Base-by-base conservation (phyloP, 176 grass and related monocot genomes). In the Carex parvula region DNA sequence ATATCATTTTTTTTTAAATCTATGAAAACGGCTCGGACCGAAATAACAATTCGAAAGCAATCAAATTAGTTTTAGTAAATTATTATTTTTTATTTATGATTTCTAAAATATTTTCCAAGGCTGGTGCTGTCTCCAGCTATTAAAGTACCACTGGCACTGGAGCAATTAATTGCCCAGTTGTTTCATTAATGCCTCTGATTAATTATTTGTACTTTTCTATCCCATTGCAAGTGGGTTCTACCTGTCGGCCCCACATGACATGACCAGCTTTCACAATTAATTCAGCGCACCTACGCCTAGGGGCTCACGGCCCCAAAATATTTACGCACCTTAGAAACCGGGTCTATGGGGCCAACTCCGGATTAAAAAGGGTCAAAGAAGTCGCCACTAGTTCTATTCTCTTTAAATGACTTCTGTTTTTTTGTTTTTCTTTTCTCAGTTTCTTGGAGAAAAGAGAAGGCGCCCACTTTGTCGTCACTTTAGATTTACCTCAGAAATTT, bases 141-240 rank as follows among this genome's bases (percentile, higher is more conserved):
- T 48, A 83, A 83, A 83, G 80, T 83, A 83, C 62, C 13, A 16
- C 80, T 22, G 37, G 37, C 5, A 41, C 4, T 41, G 13, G 62
- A 55, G 18, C 80, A 69, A 68, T 83, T 83, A 83, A 83, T 68
- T 68, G 80, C 80, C 21, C 80, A 57, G 54, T 66, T 24, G 15
- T 83, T 83, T 83, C 46, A 83, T 83, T 83, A 83, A 83, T 83
- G 80, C 61, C 16, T 83, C 80, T 83, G 63, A 53, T 83, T 67
- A 83, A 66, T 83, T 67, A 68, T 68, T 83, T 65, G 80, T 68
- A 62, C 80, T 83, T 83, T 82, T 83, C 69, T 65, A 53, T 24
- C 20, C 57, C 60, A 64, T 46, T 63, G 50, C 35, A 78, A 33
- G 15, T 64, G 60, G 39, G 55, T 44, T 61, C 29, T 32, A 60